Evolutionary conservation across 2,329 filamentous ascomycete genomes (phyloP).

Genomic region (Aspergillus clavatus): DNA sequence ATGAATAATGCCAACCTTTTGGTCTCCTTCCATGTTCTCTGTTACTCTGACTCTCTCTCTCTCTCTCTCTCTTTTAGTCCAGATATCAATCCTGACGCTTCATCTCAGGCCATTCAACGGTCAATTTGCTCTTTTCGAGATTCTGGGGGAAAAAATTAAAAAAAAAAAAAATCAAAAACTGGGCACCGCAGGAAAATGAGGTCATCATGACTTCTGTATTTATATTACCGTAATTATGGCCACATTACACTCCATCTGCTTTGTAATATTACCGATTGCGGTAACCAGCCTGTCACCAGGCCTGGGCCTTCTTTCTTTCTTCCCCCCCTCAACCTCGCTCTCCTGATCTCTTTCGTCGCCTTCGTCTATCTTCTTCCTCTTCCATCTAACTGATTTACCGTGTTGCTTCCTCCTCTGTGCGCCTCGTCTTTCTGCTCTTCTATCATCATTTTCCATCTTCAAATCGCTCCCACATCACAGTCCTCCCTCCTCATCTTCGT

Average conservation of each 20-base stretch:
- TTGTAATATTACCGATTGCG: neutral
- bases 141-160: no score
- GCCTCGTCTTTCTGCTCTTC: no score
- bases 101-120: neutral
- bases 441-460: neutral
- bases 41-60: no score
- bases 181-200: conserved; percentile 9
- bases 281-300: neutral
- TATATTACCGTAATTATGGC: neutral
- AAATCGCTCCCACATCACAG: no score
- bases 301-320: neutral
- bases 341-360: neutral
- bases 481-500: neutral
- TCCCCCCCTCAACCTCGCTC: neutral
- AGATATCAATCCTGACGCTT: no score
- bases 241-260: neutral
- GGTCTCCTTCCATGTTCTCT: conserved; percentile 2
- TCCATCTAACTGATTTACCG: no score
- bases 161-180: no score
- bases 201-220: conserved; percentile 14
- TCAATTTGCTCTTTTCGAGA: neutral
- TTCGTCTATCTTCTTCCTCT: neutral
- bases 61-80: no score
- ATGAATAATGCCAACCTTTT: neutral
- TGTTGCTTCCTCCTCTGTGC: neutral